phyloP scores from a whole-genome alignment of 208 protist species.

The Blechomonas ayalai region DNA sequence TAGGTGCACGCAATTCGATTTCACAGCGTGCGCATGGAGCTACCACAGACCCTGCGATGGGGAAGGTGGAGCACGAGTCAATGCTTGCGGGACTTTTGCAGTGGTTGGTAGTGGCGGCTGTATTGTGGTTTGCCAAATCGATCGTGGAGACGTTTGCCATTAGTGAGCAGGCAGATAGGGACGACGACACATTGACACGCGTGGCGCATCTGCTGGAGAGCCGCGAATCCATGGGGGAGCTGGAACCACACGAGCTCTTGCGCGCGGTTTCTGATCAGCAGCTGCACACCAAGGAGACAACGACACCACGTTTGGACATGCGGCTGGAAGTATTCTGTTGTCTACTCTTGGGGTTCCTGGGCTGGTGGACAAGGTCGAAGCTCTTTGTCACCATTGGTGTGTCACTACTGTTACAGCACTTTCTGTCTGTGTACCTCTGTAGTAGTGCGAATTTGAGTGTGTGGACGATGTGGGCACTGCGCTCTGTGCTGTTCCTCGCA shows the following conservation, averaged over 20 bases:
- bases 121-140: constrained; percentile 80
- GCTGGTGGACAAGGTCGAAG: too few species aligned
- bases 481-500: too few species aligned
- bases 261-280: constrained; percentile 11
- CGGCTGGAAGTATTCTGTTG: too few species aligned
- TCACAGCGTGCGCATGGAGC: constrained; percentile 29
- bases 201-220: constrained; percentile 8
- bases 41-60: constrained; percentile 3
- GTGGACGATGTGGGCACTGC: too few species aligned
- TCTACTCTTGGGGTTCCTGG: too few species aligned
- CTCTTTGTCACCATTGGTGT: too few species aligned
- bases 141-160: constrained; percentile 82
- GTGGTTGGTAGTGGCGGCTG: constrained; percentile 47
- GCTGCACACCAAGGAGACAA: too few species aligned
- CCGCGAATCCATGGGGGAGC: constrained; percentile 1
- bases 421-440: too few species aligned
- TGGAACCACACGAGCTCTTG: constrained; percentile 8
- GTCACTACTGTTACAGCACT: too few species aligned
- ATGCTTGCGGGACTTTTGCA: constrained; percentile 39
- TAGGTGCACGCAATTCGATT: constrained; percentile 63
- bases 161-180: constrained; percentile 45
- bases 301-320: too few species aligned
- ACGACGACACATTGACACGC: constrained; percentile 18
- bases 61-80: constrained; percentile 15
- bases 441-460: too few species aligned